These are phyloP conservation scores for Aspergillus cristatus DNA, from an alignment of 495 filamentous ascomycete genomes.

Conservation along the genomic window DNA sequence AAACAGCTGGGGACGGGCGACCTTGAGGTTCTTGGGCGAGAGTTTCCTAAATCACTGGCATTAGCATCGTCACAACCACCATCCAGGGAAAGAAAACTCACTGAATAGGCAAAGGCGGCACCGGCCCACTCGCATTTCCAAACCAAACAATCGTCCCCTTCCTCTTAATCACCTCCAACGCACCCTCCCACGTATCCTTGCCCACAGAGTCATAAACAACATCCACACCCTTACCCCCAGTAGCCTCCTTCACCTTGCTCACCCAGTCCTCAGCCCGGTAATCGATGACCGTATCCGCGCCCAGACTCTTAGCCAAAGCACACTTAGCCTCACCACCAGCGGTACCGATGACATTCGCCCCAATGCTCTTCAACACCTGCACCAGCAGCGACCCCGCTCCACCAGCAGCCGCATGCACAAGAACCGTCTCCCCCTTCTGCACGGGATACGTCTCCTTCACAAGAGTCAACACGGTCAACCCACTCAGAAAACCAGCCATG, in stretches of 20 bases:
- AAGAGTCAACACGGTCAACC: constrained; percentile 76
- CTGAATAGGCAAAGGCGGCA: constrained; percentile 63
- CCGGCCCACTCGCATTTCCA: constrained; percentile 81
- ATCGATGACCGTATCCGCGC: constrained; percentile 66
- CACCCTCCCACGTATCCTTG: constrained; percentile 75
- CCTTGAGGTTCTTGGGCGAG: constrained; percentile 69
- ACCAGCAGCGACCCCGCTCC: constrained; percentile 74
- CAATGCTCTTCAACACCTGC: constrained; percentile 63
- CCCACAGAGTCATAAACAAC: constrained; percentile 90
- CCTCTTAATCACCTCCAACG: constrained; percentile 64
- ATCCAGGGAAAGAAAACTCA: constrained; percentile 24
- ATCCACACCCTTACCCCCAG: constrained; percentile 57
- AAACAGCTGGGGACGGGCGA: constrained; percentile 66
- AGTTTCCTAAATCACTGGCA: constrained; percentile 31
- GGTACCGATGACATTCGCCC: constrained; percentile 77
- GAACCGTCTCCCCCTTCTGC: constrained; percentile 68
- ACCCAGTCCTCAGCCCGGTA: constrained; percentile 59
- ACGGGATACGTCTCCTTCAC: constrained; percentile 70
- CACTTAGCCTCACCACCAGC: constrained; percentile 68
- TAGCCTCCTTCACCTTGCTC: constrained; percentile 58
- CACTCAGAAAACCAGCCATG: constrained; percentile 67
- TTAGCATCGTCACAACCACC: constrained; percentile 1
- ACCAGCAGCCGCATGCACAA: constrained; percentile 87
- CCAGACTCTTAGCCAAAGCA: constrained; percentile 54
- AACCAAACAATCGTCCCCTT: constrained; percentile 83